Evolutionary conservation across 768 basidiomycete genomes (phyloP).

Genomic region (Stropharia rugosoannulata): DNA sequence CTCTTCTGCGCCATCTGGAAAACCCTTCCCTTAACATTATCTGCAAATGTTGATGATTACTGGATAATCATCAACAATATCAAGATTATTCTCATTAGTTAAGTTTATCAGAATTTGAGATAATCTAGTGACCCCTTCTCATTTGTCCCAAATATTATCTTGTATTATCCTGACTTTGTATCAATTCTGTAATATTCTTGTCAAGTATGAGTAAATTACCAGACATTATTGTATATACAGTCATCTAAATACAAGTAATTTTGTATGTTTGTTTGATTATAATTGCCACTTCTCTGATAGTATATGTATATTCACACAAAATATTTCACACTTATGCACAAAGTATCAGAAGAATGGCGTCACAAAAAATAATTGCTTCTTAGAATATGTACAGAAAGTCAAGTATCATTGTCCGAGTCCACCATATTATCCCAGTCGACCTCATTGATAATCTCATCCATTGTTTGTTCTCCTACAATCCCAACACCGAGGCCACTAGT

Average conservation of each 20-base stretch:
- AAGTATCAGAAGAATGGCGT: not conserved
- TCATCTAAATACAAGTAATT: too few species aligned
- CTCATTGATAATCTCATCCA: not conserved
- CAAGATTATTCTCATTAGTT: not conserved
- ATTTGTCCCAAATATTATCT: too few species aligned
- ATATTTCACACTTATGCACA: not conserved
- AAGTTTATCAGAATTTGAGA: too few species aligned
- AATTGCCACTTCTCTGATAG: too few species aligned
- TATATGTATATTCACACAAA: too few species aligned
- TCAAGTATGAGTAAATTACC: too few species aligned
- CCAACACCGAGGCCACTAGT: not conserved
- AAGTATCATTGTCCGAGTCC: not conserved
- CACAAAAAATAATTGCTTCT: not conserved
- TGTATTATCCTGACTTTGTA: too few species aligned
- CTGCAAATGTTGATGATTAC: not conserved
- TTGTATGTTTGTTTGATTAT: too few species aligned
- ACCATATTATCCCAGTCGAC: conserved; percentile 4
- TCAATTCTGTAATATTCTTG: too few species aligned
- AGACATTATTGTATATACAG: too few species aligned
- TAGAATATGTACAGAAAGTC: not conserved
- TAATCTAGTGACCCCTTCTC: too few species aligned
- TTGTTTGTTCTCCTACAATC: not conserved
- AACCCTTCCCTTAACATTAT: not conserved
- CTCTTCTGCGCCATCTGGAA: too few species aligned
- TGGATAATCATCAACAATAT: not conserved